Conservation (phyloP, 352 stramenopile genomes). For the Plasmopara halstedii region DNA sequence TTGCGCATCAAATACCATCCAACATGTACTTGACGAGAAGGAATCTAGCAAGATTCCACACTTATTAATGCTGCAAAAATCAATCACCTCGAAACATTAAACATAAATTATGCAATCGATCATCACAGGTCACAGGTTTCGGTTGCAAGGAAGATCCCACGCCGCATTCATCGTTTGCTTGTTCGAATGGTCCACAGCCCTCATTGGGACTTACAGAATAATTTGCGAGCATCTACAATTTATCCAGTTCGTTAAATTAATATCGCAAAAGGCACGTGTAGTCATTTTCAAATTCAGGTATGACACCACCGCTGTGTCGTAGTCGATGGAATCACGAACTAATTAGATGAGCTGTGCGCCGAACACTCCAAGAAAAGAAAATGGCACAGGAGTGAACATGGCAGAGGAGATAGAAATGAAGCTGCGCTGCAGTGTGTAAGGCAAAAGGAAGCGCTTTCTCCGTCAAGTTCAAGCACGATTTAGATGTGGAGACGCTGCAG, state of each 20-base stretch:
- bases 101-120: not conserved
- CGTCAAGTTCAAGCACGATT: conserved; percentile 12
- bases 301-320: not conserved
- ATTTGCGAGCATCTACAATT: not conserved
- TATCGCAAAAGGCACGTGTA: not conserved
- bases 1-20: conserved; percentile 1
- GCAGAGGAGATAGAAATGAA: not conserved
- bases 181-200: not conserved
- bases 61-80: not conserved
- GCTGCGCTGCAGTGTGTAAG: conserved; percentile 12
- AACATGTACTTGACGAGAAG: not conserved
- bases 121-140: not conserved
- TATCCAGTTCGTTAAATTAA: conserved; percentile 1
- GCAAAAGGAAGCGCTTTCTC: conserved; percentile 17
- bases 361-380: no score
- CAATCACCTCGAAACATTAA: conserved; percentile 1
- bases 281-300: not conserved
- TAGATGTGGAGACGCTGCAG: conserved; percentile 17
- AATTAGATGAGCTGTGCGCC: not conserved
- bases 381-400: no score
- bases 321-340: not conserved
- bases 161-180: conserved; percentile 1
- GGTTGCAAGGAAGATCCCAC: not conserved
- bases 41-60: conserved; percentile 2
- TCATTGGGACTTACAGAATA: no score